These are phyloP conservation scores for Tuber microsphaerosporum DNA, from an alignment of 495 filamentous ascomycete species.

Conservation along the genomic window DNA sequence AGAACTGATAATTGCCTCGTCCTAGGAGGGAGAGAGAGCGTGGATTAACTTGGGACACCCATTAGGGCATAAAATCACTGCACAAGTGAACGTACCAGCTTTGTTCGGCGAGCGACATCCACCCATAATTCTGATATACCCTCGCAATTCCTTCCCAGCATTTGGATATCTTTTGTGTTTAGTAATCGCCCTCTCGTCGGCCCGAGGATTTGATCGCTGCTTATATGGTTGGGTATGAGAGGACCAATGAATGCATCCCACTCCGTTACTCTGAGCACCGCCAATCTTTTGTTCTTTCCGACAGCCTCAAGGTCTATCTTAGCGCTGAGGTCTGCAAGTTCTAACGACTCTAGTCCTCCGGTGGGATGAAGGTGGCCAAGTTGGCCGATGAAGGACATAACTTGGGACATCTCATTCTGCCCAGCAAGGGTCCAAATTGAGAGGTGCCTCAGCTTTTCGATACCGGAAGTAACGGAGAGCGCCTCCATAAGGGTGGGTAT, in stretches of 20 bases:
- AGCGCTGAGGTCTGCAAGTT: slow-evolving; percentile 9
- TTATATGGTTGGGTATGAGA: background rate
- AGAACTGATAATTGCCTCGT: slow-evolving; percentile 8
- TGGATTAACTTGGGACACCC: slow-evolving; percentile 6
- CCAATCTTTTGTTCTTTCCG: slow-evolving; percentile 8
- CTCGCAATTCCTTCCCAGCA: slow-evolving; percentile 9
- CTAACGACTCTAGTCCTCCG: slow-evolving; percentile 8
- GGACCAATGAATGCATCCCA: slow-evolving; percentile 4
- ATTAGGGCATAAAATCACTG: background rate
- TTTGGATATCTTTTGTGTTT: slow-evolving; percentile 9
- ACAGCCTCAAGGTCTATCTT: slow-evolving; percentile 7
- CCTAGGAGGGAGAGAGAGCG: slow-evolving; percentile 1
- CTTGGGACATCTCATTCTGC: background rate
- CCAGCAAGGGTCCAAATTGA: slow-evolving; percentile 7
- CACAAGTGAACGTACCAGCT: slow-evolving; percentile 5
- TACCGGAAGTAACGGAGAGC: slow-evolving; percentile 2
- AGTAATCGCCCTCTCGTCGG: slow-evolving; percentile 1
- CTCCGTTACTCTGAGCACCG: slow-evolving; percentile 13
- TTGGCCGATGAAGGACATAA: background rate
- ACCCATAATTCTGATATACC: slow-evolving; percentile 11
- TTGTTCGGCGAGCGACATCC: background rate
- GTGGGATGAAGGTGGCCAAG: slow-evolving; percentile 3
- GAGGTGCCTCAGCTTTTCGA: slow-evolving; percentile 6
- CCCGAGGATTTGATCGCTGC: background rate
- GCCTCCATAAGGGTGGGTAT: slow-evolving; percentile 8